phyloP scores from a whole-genome alignment of 495 filamentous ascomycete species.

The Amorphotheca resinae region DNA sequence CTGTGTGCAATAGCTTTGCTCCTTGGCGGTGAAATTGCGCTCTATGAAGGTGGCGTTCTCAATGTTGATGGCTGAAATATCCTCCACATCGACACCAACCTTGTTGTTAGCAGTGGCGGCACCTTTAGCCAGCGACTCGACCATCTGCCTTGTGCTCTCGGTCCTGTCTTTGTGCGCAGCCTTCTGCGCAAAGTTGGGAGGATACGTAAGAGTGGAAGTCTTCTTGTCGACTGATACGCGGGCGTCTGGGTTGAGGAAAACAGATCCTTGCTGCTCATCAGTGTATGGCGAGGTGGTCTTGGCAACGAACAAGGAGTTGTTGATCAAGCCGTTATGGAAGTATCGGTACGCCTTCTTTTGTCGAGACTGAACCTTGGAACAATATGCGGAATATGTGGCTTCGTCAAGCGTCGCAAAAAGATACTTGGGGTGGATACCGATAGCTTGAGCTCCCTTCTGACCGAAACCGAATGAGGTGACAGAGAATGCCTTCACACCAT shows the following conservation, averaged over 20 bases:
- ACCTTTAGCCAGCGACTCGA: slow-evolving; percentile 65
- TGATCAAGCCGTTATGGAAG: slow-evolving; percentile 94
- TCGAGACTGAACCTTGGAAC: slow-evolving; percentile 71
- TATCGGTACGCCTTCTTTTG: slow-evolving; percentile 98
- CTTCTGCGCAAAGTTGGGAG: slow-evolving; percentile 47
- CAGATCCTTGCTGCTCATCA: slow-evolving; percentile 67
- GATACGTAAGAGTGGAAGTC: slow-evolving; percentile 60
- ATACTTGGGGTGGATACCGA: slow-evolving; percentile 94
- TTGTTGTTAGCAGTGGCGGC: slow-evolving; percentile 60
- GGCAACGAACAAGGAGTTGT: slow-evolving; percentile 92
- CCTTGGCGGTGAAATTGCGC: slow-evolving; percentile 78
- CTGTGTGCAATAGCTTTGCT: slow-evolving; percentile 75
- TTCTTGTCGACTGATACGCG: slow-evolving; percentile 79
- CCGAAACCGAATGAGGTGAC: slow-evolving; percentile 99
- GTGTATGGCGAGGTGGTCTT: slow-evolving; percentile 85
- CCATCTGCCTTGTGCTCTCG: slow-evolving; percentile 58
- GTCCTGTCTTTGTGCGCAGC: slow-evolving; percentile 32
- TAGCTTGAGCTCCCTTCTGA: slow-evolving; percentile 94
- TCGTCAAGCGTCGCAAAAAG: slow-evolving; percentile 90
- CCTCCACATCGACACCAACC: slow-evolving; percentile 87
- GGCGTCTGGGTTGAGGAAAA: slow-evolving; percentile 92
- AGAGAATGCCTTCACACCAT: slow-evolving; percentile 95
- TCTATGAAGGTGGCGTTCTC: slow-evolving; percentile 89
- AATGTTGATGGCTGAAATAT: slow-evolving; percentile 71
- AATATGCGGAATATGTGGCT: slow-evolving; percentile 70